Conservation (phyloP, 352 stramenopile species). For the Phytophthora pistaciae region DNA sequence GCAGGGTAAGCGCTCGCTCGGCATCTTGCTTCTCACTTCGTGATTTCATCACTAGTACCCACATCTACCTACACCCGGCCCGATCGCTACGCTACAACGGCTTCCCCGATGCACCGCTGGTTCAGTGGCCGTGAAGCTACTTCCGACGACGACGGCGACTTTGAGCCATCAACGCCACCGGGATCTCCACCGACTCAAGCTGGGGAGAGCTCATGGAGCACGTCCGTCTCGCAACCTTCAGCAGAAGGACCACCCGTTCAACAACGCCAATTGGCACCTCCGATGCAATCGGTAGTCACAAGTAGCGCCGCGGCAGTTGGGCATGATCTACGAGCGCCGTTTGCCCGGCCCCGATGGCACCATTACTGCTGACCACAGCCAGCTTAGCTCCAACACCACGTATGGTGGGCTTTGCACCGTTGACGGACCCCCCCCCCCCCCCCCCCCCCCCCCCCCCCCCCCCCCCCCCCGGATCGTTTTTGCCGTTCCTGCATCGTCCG, state of each 20-base stretch:
- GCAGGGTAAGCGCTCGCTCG: background rate
- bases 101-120: background rate
- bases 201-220: background rate
- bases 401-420: too few relatives aligned
- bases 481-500: too few relatives aligned
- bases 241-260: background rate
- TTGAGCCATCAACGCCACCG: background rate
- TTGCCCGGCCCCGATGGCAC: background rate
- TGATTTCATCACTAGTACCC: conserved; percentile 5
- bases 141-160: background rate
- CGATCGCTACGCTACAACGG: background rate
- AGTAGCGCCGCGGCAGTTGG: background rate
- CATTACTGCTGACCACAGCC: background rate
- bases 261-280: background rate
- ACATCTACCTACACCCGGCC: background rate
- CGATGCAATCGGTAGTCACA: background rate
- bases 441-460: too few relatives aligned
- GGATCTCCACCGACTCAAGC: background rate
- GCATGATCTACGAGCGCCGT: background rate
- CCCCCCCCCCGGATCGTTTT: too few relatives aligned
- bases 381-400: background rate
- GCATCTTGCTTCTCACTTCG: conserved; percentile 1
- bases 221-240: background rate
- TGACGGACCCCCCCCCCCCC: too few relatives aligned
- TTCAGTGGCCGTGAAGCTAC: background rate